phyloP scores from a whole-genome alignment of 441 rosid species.

The Euphorbia celastroides region DNA sequence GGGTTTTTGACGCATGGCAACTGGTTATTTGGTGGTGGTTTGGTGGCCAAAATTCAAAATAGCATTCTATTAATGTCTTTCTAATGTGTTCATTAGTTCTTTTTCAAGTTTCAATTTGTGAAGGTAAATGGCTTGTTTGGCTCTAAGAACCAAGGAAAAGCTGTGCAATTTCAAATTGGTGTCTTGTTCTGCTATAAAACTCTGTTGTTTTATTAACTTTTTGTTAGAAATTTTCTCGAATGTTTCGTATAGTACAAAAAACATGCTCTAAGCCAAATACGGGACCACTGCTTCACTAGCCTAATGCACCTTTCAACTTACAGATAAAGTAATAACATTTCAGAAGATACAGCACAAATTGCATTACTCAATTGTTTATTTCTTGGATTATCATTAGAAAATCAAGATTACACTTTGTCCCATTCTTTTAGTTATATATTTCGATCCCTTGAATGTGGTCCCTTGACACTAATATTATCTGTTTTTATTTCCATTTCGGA shows the following conservation, averaged over 20 bases:
- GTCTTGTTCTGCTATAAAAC: no score
- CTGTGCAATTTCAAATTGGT: slow-evolving; percentile 24
- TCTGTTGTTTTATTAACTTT: no score
- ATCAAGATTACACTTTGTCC: slow-evolving; percentile 10
- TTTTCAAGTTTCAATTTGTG: background rate
- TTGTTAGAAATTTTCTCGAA: slow-evolving; percentile 17
- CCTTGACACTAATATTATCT: no score
- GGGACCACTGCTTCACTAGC: slow-evolving; percentile 38
- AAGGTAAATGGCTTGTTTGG: slow-evolving; percentile 22
- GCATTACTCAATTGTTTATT: slow-evolving; percentile 6
- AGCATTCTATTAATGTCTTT: background rate
- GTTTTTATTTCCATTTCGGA: no score
- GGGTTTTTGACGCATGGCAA: background rate
- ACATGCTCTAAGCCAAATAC: slow-evolving; percentile 12
- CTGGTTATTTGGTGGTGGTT: background rate
- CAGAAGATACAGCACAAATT: slow-evolving; percentile 4
- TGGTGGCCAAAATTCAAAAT: no score
- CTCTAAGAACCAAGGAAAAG: slow-evolving; percentile 5
- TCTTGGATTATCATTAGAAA: slow-evolving; percentile 15
- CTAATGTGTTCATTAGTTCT: slow-evolving; percentile 15
- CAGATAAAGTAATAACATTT: slow-evolving; percentile 5
- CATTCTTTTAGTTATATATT: no score
- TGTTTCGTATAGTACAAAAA: slow-evolving; percentile 10
- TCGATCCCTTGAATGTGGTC: slow-evolving; percentile 29
- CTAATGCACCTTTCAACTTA: slow-evolving; percentile 21